Base-by-base conservation (phyloP, 495 filamentous ascomycete genomes). In the Aspergillus ellipticus region DNA sequence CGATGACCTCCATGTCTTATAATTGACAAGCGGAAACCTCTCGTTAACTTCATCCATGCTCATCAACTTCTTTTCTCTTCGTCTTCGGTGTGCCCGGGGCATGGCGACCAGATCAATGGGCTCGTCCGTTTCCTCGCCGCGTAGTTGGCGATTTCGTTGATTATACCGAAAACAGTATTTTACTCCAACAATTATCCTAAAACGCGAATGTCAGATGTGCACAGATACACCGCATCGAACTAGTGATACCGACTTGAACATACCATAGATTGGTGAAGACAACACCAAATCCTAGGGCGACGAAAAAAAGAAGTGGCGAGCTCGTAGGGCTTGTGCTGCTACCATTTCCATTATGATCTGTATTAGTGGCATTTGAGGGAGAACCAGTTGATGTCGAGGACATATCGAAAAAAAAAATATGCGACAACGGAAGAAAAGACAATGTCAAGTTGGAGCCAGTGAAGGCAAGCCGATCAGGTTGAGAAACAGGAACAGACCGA, bases 151-250 rank as follows among this genome's bases (percentile, higher is more conserved):
- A 69, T 95, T 95, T 24, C 94, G 85, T 58, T 95, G 92, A 69
- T 97, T 98, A 69, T 98, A 97, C 50, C 94, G 82, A 70, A 98
- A 98, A 73, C 94, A 98, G 72, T 98, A 98, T 72, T 98, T 98
- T 49, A 98, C 94, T 37, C 94, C 94, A 60, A 98, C 94, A 64
- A 98, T 98, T 68, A 98, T 98, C 94, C 94, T 97, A 62, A 49
- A 53, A 54, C 28, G n/a, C 28, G 15, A 29, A 29, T 52, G 22
- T 60, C 28, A 45, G 22, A 20, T 46, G 24, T 26, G 24, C 26
- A 42, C 11, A 45, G n/a, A 29, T 26, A 11, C 9, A 39, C 13
- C 3, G 3, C n/a, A 15, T 8, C 2, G 35, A 13, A 19, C 49
- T 7, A 22, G 28, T 37, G 31, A 42, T 29, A 63, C 41, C 50